Evolutionary conservation across 2,329 filamentous ascomycete species (phyloP).

Genomic region (Hortaea werneckii): DNA sequence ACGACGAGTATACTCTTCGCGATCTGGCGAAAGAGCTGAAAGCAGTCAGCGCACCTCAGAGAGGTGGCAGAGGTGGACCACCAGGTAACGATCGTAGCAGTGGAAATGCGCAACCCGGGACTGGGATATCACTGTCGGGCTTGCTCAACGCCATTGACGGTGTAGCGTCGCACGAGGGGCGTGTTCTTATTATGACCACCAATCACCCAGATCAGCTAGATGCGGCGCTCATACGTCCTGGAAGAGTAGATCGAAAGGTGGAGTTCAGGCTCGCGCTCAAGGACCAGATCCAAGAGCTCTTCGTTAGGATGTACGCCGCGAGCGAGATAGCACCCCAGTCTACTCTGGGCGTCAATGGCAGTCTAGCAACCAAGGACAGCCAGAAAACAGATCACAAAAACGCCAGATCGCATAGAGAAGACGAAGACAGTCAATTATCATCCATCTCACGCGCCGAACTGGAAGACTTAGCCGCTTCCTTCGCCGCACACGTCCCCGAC

Average conservation of each 20-base stretch:
- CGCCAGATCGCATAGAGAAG: constrained; percentile 7
- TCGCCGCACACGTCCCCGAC: constrained; percentile 38
- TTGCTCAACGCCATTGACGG: constrained; percentile 78
- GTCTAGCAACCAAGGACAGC: neutral
- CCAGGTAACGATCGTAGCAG: constrained; percentile 3
- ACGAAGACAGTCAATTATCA: constrained; percentile 1
- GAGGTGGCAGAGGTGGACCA: constrained; percentile 3
- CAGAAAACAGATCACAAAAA: neutral
- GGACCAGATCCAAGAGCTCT: constrained; percentile 34
- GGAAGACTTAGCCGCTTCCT: constrained; percentile 32
- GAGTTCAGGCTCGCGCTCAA: constrained; percentile 43
- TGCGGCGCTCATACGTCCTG: constrained; percentile 55
- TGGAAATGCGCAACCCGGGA: constrained; percentile 26
- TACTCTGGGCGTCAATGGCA: neutral
- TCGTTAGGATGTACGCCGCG: constrained; percentile 28
- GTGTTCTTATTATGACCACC: constrained; percentile 73
- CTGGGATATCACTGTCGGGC: constrained; percentile 65
- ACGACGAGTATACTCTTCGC: constrained; percentile 19
- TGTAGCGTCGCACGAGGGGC: constrained; percentile 67
- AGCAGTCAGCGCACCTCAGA: constrained; percentile 3
- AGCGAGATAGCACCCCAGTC: constrained; percentile 10
- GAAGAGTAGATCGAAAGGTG: constrained; percentile 59
- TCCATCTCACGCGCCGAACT: constrained; percentile 21
- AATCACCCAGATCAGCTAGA: constrained; percentile 67
- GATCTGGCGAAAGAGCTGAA: constrained; percentile 21